A percentile compares a stretch with the other conserved stretches of the same genome.
Conservation (phyloP, 176 grass and related monocot genomes). For the Musa schizocarpa region DNA sequence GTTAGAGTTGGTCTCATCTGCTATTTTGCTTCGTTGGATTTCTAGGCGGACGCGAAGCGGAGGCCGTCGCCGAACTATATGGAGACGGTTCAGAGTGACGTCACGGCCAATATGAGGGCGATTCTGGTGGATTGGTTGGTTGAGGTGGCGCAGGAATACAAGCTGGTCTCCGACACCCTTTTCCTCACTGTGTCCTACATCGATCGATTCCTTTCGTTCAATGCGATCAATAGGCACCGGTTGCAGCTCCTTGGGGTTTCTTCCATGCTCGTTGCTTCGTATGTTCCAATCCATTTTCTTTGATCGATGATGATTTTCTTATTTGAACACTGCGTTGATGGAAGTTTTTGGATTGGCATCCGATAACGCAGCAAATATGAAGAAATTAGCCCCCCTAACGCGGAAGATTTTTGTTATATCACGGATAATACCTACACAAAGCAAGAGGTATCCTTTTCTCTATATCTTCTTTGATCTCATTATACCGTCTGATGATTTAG, state of each 20-base stretch:
- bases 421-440: slow-evolving; percentile 92
- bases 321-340: too few species aligned
- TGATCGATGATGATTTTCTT: too few species aligned
- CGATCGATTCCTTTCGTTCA: slow-evolving; percentile 71
- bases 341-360: too few species aligned
- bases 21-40: neutral
- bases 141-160: slow-evolving; percentile 94
- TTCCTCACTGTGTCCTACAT: slow-evolving; percentile 71
- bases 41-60: slow-evolving; percentile 44
- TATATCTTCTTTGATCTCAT: neutral
- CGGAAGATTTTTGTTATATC: slow-evolving; percentile 93
- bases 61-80: slow-evolving; percentile 54
- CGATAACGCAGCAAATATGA: slow-evolving; percentile 63
- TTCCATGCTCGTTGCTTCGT: slow-evolving; percentile 79
- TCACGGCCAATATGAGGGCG: slow-evolving; percentile 65
- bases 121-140: slow-evolving; percentile 93
- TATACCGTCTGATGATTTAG: neutral
- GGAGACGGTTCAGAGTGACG: slow-evolving; percentile 57
- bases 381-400: slow-evolving; percentile 64
- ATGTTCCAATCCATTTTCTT: slow-evolving; percentile 12
- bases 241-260: slow-evolving; percentile 88
- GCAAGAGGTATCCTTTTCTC: slow-evolving; percentile 37
- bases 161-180: slow-evolving; percentile 74
- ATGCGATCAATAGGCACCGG: slow-evolving; percentile 44
- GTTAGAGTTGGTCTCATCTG: neutral